Evolutionary conservation across 805 yeast genomes (phyloP).

Genomic region (Candida insectorum): DNA sequence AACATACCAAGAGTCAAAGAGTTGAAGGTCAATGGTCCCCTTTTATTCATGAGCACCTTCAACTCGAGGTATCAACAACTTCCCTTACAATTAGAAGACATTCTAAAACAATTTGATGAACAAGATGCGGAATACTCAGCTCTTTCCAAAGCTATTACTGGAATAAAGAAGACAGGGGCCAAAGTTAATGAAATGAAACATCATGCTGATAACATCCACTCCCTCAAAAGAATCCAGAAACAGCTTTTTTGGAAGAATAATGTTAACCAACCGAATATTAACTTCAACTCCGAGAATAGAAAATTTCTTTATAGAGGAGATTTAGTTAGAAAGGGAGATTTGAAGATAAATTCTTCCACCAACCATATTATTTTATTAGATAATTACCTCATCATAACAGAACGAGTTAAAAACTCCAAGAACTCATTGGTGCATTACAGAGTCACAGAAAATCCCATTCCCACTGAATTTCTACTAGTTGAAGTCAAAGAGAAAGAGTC

Average conservation of each 20-base stretch:
- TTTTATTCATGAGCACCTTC: conserved; percentile 40
- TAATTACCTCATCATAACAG: conserved; percentile 65
- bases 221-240: conserved; percentile 49
- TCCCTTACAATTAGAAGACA: conserved; percentile 60
- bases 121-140: conserved; percentile 50
- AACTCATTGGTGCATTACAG: conserved; percentile 25
- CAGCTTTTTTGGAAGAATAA: conserved; percentile 52
- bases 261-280: conserved; percentile 45
- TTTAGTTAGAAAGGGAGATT: conserved; percentile 59
- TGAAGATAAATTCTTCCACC: conserved; percentile 54
- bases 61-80: conserved; percentile 47
- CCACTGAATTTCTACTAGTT: conserved; percentile 54
- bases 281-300: conserved; percentile 52
- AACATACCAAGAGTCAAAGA: conserved; percentile 49
- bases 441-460: conserved; percentile 57
- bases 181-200: conserved; percentile 63
- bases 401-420: conserved; percentile 43
- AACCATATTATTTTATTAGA: conserved; percentile 61
- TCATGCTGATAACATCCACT: conserved; percentile 55
- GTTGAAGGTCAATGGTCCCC: conserved; percentile 37
- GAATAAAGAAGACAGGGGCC: conserved; percentile 51
- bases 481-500: conserved; percentile 40
- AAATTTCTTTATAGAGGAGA: conserved; percentile 57
- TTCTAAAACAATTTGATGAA: conserved; percentile 41
- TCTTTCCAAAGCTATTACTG: conserved; percentile 51